phyloP scores from a whole-genome alignment of 208 protist genomes.

The Crithidia sp. region DNA sequence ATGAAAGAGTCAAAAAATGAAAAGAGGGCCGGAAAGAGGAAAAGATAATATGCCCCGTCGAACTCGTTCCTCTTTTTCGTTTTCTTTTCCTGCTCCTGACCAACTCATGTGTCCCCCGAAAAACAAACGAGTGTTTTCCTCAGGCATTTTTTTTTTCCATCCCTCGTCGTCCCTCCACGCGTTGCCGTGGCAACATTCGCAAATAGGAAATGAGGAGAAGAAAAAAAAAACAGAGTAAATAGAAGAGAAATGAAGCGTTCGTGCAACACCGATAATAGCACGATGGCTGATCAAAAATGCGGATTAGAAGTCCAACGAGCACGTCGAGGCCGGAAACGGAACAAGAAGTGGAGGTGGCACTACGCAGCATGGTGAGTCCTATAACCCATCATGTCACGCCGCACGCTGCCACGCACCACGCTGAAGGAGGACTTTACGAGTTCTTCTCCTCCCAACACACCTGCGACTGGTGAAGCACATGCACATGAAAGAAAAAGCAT shows the following conservation, averaged over 20 bases:
- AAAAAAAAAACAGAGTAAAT: background rate
- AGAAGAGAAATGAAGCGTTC: background rate
- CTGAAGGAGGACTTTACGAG: background rate
- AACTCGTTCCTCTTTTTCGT: constrained; percentile 7
- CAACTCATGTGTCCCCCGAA: background rate
- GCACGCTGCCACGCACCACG: background rate
- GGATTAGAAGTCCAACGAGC: too few species aligned
- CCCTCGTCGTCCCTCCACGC: too few species aligned
- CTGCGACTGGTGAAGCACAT: background rate
- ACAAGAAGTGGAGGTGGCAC: background rate
- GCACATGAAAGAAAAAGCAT: background rate
- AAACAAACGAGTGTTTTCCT: background rate
- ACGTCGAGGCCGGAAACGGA: background rate
- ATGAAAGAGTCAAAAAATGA: constrained; percentile 10
- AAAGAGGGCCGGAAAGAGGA: background rate
- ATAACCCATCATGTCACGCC: background rate
- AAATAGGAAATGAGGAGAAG: background rate
- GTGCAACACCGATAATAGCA: background rate
- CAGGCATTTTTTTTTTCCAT: background rate
- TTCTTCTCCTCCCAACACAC: constrained; percentile 2
- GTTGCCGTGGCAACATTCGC: too few species aligned
- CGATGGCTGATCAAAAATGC: constrained; percentile 4
- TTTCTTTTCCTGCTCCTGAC: constrained; percentile 1
- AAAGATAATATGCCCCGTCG: constrained; percentile 15
- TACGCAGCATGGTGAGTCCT: background rate